Base-by-base conservation (phyloP, 1,284 basidiomycete genomes). In the Papiliotrema nemorosa region DNA sequence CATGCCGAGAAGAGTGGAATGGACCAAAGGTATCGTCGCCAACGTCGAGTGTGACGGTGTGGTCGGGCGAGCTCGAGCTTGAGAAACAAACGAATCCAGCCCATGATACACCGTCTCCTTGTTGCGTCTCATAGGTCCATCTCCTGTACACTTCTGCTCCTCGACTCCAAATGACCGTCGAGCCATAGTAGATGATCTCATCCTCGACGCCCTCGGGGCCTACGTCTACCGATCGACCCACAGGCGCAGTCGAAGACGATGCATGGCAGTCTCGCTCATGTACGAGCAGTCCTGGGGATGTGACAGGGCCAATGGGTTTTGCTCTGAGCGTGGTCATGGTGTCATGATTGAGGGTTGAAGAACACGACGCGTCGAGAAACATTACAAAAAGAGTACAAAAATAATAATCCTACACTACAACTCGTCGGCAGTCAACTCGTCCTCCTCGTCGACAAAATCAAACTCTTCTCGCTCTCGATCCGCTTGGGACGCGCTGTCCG, bases 11-110 rank as follows among this genome's bases (percentile, higher is more conserved):
- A 0, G 29, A 44, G 38, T 72, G 66, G 60, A 75, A 75, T 3
- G 73, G 72, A 14, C 72, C 72, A 52, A 75, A 37, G 18, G 37
- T 41, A 26, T 47, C 29, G 29, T 26, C 16, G 9, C 16, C 35
- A 16, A 22, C 4, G 16, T 26, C 33, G 20, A 9, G 16, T 16
- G 13, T n/a, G 22, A 16, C 26, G 16, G 16, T n/a, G 21, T 3
- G 5, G 22, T 26, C 9, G 22, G 22, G 22, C 24, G 40, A 24
- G 31, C 29, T 18, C 18, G 18, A 22, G 18, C 27, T 22, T 22
- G 49, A 81, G 44, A 91, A 80, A 72, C 80, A 82, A 5, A 84
- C 88, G 42, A 88, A 81, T 57, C 85, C 85, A 2, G 86, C 89
- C 74, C 80, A 87, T 50, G 85, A 83, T 33, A 92, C 81, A 2